A percentile compares a stretch with the other conserved stretches of the same genome.
Evolutionary conservation across 2,329 filamentous ascomycete genomes (phyloP).

Genomic region (Corniculantispora saksenae): DNA sequence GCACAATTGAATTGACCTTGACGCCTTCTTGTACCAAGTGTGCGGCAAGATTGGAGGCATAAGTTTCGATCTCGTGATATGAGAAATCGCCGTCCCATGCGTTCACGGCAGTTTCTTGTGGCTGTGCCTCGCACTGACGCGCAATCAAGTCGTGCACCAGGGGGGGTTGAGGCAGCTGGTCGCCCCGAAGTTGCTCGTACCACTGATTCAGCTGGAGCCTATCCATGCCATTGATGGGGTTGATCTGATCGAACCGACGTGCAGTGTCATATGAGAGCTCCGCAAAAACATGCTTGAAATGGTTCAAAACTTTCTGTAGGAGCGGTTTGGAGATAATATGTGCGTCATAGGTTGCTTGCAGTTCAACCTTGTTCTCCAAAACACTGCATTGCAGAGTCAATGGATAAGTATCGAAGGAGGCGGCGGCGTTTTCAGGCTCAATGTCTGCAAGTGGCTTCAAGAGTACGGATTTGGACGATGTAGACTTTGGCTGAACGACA

Average conservation of each 20-base stretch:
- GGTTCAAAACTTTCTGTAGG: background rate
- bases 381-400: constrained; percentile 18
- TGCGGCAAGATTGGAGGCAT: too few relatives aligned
- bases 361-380: background rate
- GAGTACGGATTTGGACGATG: background rate
- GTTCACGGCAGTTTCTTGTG: too few relatives aligned
- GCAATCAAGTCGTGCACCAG: constrained; percentile 30
- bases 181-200: constrained; percentile 11
- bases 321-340: background rate
- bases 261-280: background rate
- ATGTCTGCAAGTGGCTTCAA: too few relatives aligned
- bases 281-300: background rate
- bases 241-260: background rate
- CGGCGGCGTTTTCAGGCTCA: background rate
- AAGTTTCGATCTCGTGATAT: too few relatives aligned
- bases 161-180: constrained; percentile 11
- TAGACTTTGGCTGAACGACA: constrained; percentile 27
- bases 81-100: too few relatives aligned
- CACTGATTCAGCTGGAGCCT: constrained; percentile 14
- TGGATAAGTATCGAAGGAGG: constrained; percentile 20
- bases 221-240: constrained; percentile 9
- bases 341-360: background rate
- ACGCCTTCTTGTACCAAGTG: too few relatives aligned
- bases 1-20: background rate
- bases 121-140: too few relatives aligned